Base-by-base conservation (phyloP, 352 stramenopile species). In the Globisporangium cystogenes region DNA sequence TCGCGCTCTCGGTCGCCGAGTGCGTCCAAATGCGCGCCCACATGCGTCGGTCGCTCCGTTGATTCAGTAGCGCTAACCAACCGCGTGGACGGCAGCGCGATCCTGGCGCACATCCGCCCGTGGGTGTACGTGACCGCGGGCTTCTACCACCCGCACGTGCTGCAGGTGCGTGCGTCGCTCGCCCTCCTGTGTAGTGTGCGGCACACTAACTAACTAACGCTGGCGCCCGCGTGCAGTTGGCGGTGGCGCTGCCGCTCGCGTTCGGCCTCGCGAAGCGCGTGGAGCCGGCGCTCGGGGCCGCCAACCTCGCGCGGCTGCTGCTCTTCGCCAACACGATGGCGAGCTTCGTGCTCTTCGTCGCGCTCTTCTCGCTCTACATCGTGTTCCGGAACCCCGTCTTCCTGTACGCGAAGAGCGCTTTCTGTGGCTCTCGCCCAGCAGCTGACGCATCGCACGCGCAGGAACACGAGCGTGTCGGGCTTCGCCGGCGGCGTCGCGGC, bases 101-200 rank as follows among this genome's bases (percentile, higher is more conserved):
- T 95, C 48, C 57, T 95, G 39, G 66, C 72, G 47, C 85, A 95
- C 51, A 95, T 95, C 27, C 82, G 85, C 3, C 85, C 85, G 21
- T 95, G 85, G 85, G 76, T 92, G 35, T 93, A 90, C 60, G 50
- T 93, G 47, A 93, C 85, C 7, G 76, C 85, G 8, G 82, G 82
- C 5, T 95, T 93, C 58, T 95, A 95, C 57, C 80, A 95, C 49
- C 85, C 83, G 18, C 69, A 91, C 54, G 52, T 90, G 15, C 29
- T 88, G 8, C 78, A 93, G 79, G 82, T 87, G 49, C 20, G 49
- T 29, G 18, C 26, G 10, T 18, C 4, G 4, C 4, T 36, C 11
- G 8, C 31, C 4, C n/a, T n/a, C n/a, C n/a, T n/a, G n/a, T 12
- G 12, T 18, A 7, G 12, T 7, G 33, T 39, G 4, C 14, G 33